A percentile compares a stretch with the other conserved stretches of the same genome.
Evolutionary conservation across 2,329 filamentous ascomycete genomes (phyloP).

Genomic region (Ophiostoma triangulosporum): DNA sequence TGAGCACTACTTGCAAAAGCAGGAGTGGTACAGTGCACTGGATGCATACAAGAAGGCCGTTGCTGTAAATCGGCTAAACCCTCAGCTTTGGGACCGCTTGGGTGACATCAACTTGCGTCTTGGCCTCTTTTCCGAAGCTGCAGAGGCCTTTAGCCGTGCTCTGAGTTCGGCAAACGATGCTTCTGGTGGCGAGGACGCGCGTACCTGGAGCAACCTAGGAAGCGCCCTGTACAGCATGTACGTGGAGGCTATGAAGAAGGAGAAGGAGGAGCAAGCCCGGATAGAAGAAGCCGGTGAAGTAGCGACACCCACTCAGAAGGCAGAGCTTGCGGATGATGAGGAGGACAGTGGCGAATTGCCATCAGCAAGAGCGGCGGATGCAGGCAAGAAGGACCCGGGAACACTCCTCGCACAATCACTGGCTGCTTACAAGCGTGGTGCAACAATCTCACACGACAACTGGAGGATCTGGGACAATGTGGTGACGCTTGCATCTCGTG

Average conservation of each 20-base stretch:
- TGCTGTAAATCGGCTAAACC: constrained; percentile 65
- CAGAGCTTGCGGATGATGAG: constrained; percentile 8
- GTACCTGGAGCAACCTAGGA: constrained; percentile 91
- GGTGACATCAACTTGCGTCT: constrained; percentile 79
- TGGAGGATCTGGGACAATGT: constrained; percentile 97
- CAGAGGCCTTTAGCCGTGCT: constrained; percentile 68
- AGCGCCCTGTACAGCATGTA: constrained; percentile 65
- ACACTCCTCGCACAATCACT: constrained; percentile 62
- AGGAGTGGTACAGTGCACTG: constrained; percentile 55
- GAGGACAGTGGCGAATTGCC: constrained; percentile 9
- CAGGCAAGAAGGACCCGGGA: constrained; percentile 34
- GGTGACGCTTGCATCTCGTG: constrained; percentile 68
- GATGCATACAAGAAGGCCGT: constrained; percentile 70
- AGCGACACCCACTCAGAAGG: constrained; percentile 11
- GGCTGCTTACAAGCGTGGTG: constrained; percentile 74
- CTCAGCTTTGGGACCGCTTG: constrained; percentile 76
- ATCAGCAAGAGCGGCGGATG: constrained; percentile 16
- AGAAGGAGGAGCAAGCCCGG: constrained; percentile 15
- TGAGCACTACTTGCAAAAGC: constrained; percentile 55
- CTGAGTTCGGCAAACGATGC: constrained; percentile 48
- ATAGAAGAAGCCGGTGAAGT: constrained; percentile 19
- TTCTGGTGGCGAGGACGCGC: constrained; percentile 74
- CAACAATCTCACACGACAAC: constrained; percentile 69
- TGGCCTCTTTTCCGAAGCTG: constrained; percentile 61
- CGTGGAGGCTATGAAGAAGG: constrained; percentile 33